Evolutionary conservation across 73 alveolate species (phyloP).

Genomic region (Tetrahymena thermophila): DNA sequence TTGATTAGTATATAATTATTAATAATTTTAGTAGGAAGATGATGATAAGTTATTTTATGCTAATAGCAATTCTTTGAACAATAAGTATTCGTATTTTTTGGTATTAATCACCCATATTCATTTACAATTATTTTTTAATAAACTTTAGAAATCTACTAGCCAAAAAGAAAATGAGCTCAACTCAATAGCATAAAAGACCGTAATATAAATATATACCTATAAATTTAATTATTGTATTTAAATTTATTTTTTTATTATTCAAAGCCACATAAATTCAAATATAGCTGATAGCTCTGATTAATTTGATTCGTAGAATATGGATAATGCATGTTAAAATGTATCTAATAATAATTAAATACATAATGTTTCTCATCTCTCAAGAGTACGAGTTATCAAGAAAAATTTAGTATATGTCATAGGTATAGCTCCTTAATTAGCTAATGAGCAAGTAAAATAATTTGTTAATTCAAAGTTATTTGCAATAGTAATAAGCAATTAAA

Average conservation of each 20-base stretch:
- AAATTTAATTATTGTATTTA: too few species aligned
- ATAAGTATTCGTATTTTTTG: background rate
- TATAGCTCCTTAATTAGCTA: constrained; percentile 60
- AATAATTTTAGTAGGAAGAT: background rate
- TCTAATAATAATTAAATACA: background rate
- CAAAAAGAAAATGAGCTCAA: background rate
- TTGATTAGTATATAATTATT: too few species aligned
- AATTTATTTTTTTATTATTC: background rate
- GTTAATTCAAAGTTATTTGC: background rate
- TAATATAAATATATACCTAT: too few species aligned
- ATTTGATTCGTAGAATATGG: background rate
- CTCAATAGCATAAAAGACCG: background rate
- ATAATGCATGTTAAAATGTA: background rate
- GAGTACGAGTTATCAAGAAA: constrained; percentile 62
- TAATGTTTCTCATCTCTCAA: background rate
- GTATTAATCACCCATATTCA: background rate
- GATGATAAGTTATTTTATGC: background rate
- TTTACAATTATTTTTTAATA: too few species aligned
- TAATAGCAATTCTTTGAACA: background rate
- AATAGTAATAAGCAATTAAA: background rate
- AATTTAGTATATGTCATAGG: constrained; percentile 75
- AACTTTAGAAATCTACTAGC: background rate
- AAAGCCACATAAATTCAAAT: background rate
- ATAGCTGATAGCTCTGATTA: background rate
- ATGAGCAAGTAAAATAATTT: constrained; percentile 22